These are phyloP conservation scores for Albophoma yamanashiensis DNA, from an alignment of 2,329 filamentous ascomycete species.

Conservation along the genomic window DNA sequence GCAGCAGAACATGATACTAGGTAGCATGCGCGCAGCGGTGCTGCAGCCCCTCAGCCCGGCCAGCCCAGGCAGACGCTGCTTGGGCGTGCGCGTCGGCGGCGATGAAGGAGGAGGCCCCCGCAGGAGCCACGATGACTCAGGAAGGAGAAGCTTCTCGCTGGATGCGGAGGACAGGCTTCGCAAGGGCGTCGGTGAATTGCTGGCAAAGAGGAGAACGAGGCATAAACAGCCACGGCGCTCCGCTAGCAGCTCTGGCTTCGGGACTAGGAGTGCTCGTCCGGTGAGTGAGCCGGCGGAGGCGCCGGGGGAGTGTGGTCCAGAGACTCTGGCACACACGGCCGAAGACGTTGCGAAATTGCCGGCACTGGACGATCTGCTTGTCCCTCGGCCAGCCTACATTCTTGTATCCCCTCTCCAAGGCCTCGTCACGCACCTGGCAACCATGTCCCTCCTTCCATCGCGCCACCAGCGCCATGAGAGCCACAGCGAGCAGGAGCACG, in stretches of 20 bases:
- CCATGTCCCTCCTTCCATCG: slow-evolving; percentile 41
- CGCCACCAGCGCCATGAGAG: slow-evolving; percentile 12
- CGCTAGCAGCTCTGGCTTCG: neutral
- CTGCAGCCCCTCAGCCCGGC: slow-evolving; percentile 12
- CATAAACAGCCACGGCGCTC: slow-evolving; percentile 4
- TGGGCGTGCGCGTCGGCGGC: slow-evolving; percentile 39
- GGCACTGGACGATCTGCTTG: slow-evolving; percentile 20
- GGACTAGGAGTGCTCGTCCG: neutral
- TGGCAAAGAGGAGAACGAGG: slow-evolving; percentile 25
- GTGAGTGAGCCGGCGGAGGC: neutral
- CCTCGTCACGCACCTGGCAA: slow-evolving; percentile 48
- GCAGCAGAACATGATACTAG: slow-evolving; percentile 43
- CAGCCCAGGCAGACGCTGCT: slow-evolving; percentile 10
- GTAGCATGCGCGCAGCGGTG: slow-evolving; percentile 21
- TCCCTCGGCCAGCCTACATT: slow-evolving; percentile 42
- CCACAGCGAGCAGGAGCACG: neutral
- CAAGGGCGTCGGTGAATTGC: slow-evolving; percentile 35
- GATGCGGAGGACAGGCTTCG: slow-evolving; percentile 36
- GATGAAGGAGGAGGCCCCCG: slow-evolving; percentile 31
- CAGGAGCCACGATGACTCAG: slow-evolving; percentile 25
- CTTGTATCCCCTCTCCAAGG: slow-evolving; percentile 59
- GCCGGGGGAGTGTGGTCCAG: too few relatives aligned
- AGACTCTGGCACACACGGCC: neutral
- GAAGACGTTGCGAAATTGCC: slow-evolving; percentile 15
- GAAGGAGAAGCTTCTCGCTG: slow-evolving; percentile 24